These are phyloP conservation scores for Phytophthora aleatoria DNA, from an alignment of 352 stramenopile genomes.

Conservation along the genomic window DNA sequence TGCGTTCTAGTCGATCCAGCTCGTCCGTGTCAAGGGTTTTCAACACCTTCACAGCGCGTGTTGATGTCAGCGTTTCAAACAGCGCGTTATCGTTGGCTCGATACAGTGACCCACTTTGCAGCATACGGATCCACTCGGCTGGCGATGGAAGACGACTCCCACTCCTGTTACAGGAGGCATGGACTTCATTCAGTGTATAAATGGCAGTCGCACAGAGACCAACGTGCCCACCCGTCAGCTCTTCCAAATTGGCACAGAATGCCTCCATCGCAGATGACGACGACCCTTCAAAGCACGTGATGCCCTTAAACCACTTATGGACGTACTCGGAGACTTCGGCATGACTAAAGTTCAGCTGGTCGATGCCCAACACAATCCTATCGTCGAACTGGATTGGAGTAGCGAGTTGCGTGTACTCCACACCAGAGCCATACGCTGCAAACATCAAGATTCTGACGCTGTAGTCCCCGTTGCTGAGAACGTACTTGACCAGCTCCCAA, in stretches of 20 bases:
- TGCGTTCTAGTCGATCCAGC: constrained; percentile 13
- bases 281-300: neutral
- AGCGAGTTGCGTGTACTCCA: neutral
- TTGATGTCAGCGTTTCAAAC: constrained; percentile 17
- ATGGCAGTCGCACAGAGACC: constrained; percentile 15
- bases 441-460: constrained; percentile 14
- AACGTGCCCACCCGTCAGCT: constrained; percentile 12
- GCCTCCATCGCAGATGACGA: constrained; percentile 1
- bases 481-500: constrained; percentile 8
- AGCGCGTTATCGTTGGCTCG: constrained; percentile 10
- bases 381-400: constrained; percentile 7
- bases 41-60: constrained; percentile 17
- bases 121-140: constrained; percentile 2
- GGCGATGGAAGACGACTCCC: neutral
- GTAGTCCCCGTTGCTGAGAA: neutral
- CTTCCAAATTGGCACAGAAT: constrained; percentile 13
- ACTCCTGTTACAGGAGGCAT: neutral
- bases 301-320: constrained; percentile 14
- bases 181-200: constrained; percentile 4
- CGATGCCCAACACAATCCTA: constrained; percentile 3
- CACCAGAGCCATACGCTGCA: constrained; percentile 2
- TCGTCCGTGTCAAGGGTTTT: constrained; percentile 6
- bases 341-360: constrained; percentile 12
- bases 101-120: constrained; percentile 10
- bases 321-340: constrained; percentile 13